Evolutionary conservation across 23 red algal genomes (phyloP).

Genomic region (Gracilaria domingensis): DNA sequence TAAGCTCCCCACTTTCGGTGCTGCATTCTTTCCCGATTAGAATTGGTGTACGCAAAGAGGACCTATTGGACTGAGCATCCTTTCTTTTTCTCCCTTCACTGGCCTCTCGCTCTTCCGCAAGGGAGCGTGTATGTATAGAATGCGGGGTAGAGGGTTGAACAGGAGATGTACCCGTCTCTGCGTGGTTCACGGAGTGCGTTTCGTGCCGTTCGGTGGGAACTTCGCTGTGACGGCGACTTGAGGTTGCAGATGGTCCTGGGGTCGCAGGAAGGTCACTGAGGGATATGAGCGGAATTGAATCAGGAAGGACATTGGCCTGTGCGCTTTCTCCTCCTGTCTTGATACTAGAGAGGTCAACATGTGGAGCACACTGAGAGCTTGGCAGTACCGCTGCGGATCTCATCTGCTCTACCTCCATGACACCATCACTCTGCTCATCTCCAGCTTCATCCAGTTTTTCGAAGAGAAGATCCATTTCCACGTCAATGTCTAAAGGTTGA

Average conservation of each 20-base stretch:
- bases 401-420: constrained; percentile 17
- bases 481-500: constrained; percentile 50
- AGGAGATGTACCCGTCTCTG: background rate
- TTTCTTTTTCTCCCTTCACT: background rate
- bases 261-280: constrained; percentile 7
- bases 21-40: background rate
- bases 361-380: background rate
- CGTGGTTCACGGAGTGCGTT: background rate
- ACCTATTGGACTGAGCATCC: background rate
- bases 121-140: background rate
- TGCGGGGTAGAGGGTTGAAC: background rate
- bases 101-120: background rate
- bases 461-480: constrained; percentile 63
- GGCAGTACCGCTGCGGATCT: constrained; percentile 23
- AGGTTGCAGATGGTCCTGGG: background rate
- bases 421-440: constrained; percentile 3
- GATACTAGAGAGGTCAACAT: background rate
- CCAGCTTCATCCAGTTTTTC: constrained; percentile 18
- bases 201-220: background rate
- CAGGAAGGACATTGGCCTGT: background rate
- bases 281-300: background rate
- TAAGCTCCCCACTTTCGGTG: background rate
- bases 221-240: background rate
- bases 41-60: background rate
- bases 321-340: background rate